phyloP scores from a whole-genome alignment of 2,329 filamentous ascomycete genomes.

The Fusarium continuum region DNA sequence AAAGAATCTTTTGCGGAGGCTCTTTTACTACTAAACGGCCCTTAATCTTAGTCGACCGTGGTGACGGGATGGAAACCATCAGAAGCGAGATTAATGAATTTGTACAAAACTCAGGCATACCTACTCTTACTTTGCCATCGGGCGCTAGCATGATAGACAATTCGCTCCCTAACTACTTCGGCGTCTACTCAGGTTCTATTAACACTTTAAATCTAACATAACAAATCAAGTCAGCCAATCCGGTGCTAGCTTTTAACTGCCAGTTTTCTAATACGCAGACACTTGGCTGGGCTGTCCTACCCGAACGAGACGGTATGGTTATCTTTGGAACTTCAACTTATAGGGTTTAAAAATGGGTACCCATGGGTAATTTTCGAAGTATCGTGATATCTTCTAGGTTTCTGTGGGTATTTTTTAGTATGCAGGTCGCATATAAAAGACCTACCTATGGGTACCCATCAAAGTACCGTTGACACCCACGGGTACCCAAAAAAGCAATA shows the following conservation, averaged over 20 bases:
- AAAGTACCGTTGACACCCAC: no score
- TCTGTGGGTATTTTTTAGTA: no score
- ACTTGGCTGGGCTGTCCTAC: not conserved
- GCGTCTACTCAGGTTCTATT: conserved; percentile 1
- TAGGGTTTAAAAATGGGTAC: no score
- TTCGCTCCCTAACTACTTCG: conserved; percentile 1
- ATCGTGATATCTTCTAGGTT: no score
- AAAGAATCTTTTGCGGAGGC: not conserved
- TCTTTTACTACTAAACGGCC: not conserved
- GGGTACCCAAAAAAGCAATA: no score
- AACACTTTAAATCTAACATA: not conserved
- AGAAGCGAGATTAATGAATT: not conserved
- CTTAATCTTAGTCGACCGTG: not conserved
- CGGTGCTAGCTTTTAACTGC: conserved; percentile 16
- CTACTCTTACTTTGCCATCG: not conserved
- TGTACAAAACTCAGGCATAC: not conserved
- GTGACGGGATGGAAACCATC: not conserved
- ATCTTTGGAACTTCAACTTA: no score
- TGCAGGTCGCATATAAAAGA: no score
- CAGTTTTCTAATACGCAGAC: conserved; percentile 24
- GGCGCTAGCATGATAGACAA: conserved; percentile 4
- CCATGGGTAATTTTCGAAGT: no score
- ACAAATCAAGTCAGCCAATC: not conserved
- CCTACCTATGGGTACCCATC: no score
- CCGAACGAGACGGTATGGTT: not conserved